Percentiles rank a stretch among this genome's conserved stretches.
These are phyloP conservation scores for Curvularia spicifera DNA, from an alignment of 2,329 filamentous ascomycete species.

Conservation along the genomic window DNA sequence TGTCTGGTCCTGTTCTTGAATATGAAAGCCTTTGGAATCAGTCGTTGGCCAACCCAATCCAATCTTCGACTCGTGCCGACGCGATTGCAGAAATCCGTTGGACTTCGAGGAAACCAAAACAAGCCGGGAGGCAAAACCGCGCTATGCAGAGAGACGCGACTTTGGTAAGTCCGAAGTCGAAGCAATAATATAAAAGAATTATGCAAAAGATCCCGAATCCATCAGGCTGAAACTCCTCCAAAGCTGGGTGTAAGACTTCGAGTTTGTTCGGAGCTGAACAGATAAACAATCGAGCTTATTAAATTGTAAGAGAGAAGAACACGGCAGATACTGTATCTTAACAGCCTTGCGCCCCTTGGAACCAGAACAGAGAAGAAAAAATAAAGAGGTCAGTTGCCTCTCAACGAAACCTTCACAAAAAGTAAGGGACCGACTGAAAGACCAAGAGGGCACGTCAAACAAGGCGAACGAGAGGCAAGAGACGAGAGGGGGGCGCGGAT, in stretches of 20 bases:
- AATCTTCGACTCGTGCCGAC: not conserved
- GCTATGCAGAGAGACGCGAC: not conserved
- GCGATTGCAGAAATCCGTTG: not conserved
- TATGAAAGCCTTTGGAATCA: not conserved
- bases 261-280: not conserved
- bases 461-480: not conserved
- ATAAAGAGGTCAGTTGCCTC: not conserved
- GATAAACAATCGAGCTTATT: not conserved
- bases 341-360: not conserved
- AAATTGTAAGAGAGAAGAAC: not conserved
- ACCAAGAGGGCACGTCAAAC: not conserved
- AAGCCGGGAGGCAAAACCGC: not conserved
- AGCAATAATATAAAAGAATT: not conserved
- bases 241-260: not conserved
- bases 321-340: not conserved
- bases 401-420: not conserved
- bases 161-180: not conserved
- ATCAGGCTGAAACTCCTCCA: not conserved
- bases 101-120: not conserved
- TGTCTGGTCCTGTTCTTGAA: not conserved
- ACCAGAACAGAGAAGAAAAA: not conserved
- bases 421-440: constrained; percentile 1
- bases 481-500: not conserved
- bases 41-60: too few species aligned
- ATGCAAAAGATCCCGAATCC: not conserved